phyloP scores from a whole-genome alignment of 2,329 filamentous ascomycete species.

The Fusarium napiforme region DNA sequence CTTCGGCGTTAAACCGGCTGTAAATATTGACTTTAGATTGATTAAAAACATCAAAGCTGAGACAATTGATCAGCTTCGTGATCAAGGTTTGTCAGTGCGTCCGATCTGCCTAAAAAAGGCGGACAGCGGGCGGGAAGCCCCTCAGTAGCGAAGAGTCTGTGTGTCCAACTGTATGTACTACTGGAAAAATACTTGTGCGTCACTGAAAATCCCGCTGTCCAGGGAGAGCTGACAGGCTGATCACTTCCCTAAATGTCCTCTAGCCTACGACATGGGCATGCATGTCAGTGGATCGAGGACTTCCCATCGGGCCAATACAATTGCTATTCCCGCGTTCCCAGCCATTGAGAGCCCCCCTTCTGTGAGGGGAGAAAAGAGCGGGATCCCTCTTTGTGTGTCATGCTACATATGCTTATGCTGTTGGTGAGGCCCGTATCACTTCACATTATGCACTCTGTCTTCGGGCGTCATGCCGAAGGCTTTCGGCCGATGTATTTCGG shows the following conservation, averaged over 20 bases:
- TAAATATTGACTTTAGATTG: neutral
- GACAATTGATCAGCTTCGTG: neutral
- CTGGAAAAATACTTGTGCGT: neutral
- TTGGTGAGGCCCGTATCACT: neutral
- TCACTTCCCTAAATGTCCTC: neutral
- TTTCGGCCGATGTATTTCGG: constrained; percentile 32
- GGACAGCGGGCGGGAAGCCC: neutral
- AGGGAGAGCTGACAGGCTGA: neutral
- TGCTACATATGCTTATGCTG: neutral
- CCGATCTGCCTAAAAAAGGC: neutral
- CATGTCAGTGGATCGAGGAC: neutral
- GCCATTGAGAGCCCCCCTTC: neutral
- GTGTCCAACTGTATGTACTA: neutral
- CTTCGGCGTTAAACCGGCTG: neutral
- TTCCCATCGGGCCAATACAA: neutral
- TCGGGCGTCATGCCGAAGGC: constrained; percentile 12
- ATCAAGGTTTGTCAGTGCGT: neutral
- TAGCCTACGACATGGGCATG: neutral
- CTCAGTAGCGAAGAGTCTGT: neutral
- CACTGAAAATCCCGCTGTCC: neutral
- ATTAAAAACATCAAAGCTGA: neutral
- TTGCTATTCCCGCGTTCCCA: neutral
- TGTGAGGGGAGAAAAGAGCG: neutral
- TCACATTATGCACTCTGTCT: neutral
- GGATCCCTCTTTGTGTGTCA: neutral